Evolutionary conservation across 2,329 filamentous ascomycete species (phyloP).

Genomic region (Triangularia verruculosa): DNA sequence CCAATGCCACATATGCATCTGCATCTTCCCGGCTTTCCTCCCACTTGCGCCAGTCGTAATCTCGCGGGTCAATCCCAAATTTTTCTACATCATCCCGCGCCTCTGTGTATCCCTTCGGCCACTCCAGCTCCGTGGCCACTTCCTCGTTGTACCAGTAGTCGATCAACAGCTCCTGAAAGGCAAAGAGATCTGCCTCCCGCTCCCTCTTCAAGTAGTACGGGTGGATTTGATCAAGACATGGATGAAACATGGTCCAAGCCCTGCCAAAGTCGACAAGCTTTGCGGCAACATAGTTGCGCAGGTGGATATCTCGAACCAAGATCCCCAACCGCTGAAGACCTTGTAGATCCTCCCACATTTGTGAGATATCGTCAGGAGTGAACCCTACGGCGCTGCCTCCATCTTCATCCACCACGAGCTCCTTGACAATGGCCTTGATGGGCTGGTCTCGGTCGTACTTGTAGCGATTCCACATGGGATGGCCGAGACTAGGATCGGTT

Average conservation of each 20-base stretch:
- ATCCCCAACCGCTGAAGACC: conserved; percentile 15
- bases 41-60: conserved; percentile 2
- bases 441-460: conserved; percentile 13
- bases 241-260: conserved; percentile 14
- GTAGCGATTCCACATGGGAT: conserved; percentile 5
- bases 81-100: not conserved
- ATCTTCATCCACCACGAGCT: conserved; percentile 6
- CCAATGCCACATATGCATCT: no score
- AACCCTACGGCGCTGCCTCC: not conserved
- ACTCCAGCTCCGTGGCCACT: no score
- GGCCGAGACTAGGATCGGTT: no score
- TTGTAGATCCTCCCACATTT: conserved; percentile 15
- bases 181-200: no score
- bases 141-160: no score
- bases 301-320: conserved; percentile 10
- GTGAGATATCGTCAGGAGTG: not conserved
- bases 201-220: not conserved
- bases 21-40: not conserved
- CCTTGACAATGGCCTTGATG: conserved; percentile 20
- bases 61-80: not conserved
- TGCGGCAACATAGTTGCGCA: conserved; percentile 9
- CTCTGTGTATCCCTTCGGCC: not conserved
- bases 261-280: conserved; percentile 20
- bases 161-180: no score
- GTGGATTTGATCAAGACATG: not conserved